Evolutionary conservation across 345 rosid species (phyloP).

Genomic region (Moricandia arvensis): DNA sequence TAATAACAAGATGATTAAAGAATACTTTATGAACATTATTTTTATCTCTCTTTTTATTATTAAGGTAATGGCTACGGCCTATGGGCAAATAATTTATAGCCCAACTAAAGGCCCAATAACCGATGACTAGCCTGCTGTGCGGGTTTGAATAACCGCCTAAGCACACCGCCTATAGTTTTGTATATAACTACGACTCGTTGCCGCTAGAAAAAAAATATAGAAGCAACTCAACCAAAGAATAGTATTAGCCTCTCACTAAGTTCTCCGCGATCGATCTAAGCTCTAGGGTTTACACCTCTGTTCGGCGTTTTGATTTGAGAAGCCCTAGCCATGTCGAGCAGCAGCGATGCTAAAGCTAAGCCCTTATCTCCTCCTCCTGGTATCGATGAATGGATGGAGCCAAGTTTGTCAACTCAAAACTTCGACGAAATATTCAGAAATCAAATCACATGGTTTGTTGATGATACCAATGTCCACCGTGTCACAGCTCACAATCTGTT

Average conservation of each 20-base stretch:
- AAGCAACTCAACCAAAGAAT: not conserved
- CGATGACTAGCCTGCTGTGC: not conserved
- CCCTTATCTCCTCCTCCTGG: not conserved
- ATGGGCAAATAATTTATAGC: not conserved
- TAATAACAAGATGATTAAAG: not conserved
- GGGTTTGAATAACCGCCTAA: not conserved
- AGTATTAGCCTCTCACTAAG: not conserved
- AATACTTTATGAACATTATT: not conserved
- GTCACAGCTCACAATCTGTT: constrained; percentile 82
- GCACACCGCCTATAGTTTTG: not conserved
- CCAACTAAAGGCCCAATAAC: not conserved
- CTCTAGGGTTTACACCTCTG: not conserved
- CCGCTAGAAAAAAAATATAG: not conserved
- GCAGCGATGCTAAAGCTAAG: not conserved
- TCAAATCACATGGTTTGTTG: constrained; percentile 90
- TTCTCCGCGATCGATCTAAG: not conserved
- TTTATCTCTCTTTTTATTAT: not conserved
- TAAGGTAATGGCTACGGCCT: not conserved
- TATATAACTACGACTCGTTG: not conserved
- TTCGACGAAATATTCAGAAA: constrained; percentile 91
- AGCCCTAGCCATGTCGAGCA: not conserved
- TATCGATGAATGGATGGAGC: constrained; percentile 56
- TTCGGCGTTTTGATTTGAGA: not conserved
- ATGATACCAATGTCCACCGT: constrained; percentile 39
- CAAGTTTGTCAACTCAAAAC: constrained; percentile 81